phyloP scores from a whole-genome alignment of 2,329 filamentous ascomycete genomes.

The Arthroderma uncinatum region DNA sequence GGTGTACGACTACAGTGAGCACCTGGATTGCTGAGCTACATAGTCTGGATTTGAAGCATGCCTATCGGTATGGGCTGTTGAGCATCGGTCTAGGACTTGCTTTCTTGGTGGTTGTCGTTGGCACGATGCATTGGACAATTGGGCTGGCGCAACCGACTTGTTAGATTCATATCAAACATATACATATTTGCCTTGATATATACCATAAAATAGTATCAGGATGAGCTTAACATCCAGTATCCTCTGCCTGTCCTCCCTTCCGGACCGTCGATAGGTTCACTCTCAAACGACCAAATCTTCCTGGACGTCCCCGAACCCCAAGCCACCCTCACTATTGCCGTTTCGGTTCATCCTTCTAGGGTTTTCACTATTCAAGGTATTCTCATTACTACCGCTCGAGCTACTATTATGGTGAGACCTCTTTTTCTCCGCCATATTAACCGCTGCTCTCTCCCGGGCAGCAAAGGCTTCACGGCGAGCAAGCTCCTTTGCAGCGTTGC shows the following conservation, averaged over 20 bases:
- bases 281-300: slow-evolving; percentile 14
- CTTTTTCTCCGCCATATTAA: slow-evolving; percentile 6
- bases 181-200: not conserved
- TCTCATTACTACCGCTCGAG: slow-evolving; percentile 5
- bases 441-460: slow-evolving; percentile 4
- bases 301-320: slow-evolving; percentile 12
- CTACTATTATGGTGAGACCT: slow-evolving; percentile 5
- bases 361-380: slow-evolving; percentile 1
- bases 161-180: slow-evolving; percentile 9
- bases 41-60: slow-evolving; percentile 42
- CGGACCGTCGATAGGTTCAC: not conserved
- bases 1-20: slow-evolving; percentile 54
- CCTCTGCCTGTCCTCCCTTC: not conserved
- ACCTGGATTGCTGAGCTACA: slow-evolving; percentile 55
- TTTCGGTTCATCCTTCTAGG: slow-evolving; percentile 8
- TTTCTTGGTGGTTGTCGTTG: slow-evolving; percentile 44
- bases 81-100: slow-evolving; percentile 41
- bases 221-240: not conserved
- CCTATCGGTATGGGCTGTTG: slow-evolving; percentile 49
- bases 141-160: slow-evolving; percentile 30
- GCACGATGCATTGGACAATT: slow-evolving; percentile 45
- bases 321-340: slow-evolving; percentile 9
- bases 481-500: slow-evolving; percentile 22
- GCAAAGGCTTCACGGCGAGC: slow-evolving; percentile 25
- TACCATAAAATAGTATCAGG: not conserved